Base-by-base conservation (phyloP, 345 rosid species). In the Sisymbrium irio region DNA sequence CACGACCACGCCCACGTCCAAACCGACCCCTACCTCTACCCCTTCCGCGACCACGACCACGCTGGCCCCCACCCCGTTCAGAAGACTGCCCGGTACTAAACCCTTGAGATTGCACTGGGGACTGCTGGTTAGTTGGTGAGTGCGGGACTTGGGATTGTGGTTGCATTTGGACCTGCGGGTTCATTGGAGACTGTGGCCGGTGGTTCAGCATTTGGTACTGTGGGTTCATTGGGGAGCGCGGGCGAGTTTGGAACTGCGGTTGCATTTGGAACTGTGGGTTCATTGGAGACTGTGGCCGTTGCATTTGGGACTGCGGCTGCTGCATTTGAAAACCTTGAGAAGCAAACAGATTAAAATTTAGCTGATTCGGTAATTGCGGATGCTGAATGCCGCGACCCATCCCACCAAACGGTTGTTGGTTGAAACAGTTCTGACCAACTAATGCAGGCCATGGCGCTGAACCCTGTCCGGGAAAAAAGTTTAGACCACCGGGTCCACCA, bases 381-480 rank as follows among this genome's bases (percentile, higher is more conserved):
- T 44, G 74, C 64, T 58, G 77, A 12, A 77, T 47, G 40, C 80
- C 69, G 9, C 62, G 49, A 36, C 85, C 86, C 78, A 74, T 74
- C 69, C 82, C 79, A 30, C 55, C 55, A 6, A 86, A 28, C 9
- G 49, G 57, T 73, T 73, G 77, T 35, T 68, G 91, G 82, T 80
- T 89, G 69, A 81, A 76, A 65, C 61, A 76, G 80, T 78, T 85
- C 76, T 84, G 92, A 79, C 80, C 84, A 45, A 72, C 40, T 44
- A 76, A 67, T 39, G 85, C 84, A 30, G 77, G 67, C 92, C 93
- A 86, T 41, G 88, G 82, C 27, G 75, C 72, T 72, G 68, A 59
- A 11, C 73, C 56, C 14, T 85, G 81, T 15, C 85, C 83, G 15
- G 81, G 67, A 42, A 77, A 78, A 22, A 82, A 63, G 75, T 79